phyloP scores from a whole-genome alignment of 2,329 filamentous ascomycete genomes.

The Colletotrichum sp. region DNA sequence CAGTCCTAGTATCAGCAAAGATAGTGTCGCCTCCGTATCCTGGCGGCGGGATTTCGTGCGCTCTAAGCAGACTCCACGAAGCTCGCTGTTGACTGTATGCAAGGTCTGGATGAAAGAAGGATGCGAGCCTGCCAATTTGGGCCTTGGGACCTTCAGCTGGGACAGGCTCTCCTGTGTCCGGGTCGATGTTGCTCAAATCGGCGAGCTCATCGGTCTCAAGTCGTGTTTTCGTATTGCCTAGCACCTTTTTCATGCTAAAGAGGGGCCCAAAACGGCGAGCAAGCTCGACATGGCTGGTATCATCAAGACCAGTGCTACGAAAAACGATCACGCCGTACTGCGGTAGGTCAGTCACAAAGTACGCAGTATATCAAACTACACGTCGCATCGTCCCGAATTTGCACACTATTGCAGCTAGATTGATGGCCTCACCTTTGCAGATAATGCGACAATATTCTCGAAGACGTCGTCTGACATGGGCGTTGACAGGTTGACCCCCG shows the following conservation, averaged over 20 bases:
- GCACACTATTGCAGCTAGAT: no score
- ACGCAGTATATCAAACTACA: not conserved
- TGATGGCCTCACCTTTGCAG: not conserved
- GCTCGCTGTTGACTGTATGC: slow-evolving; percentile 60
- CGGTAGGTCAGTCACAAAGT: not conserved
- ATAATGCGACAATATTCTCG: not conserved
- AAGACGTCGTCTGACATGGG: not conserved
- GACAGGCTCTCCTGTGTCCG: slow-evolving; percentile 27
- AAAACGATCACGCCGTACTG: slow-evolving; percentile 60
- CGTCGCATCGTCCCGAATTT: not conserved
- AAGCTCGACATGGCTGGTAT: slow-evolving; percentile 57
- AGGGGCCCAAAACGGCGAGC: not conserved
- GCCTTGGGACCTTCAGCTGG: slow-evolving; percentile 31
- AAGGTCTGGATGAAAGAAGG: slow-evolving; percentile 60
- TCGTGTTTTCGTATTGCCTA: not conserved
- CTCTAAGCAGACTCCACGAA: slow-evolving; percentile 55
- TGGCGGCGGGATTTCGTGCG: slow-evolving; percentile 51
- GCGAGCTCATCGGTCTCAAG: slow-evolving; percentile 46
- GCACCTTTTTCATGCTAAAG: not conserved
- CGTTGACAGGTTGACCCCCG: not conserved
- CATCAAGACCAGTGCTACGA: slow-evolving; percentile 53
- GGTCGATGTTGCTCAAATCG: slow-evolving; percentile 57
- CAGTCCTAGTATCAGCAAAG: slow-evolving; percentile 57
- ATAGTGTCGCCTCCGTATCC: slow-evolving; percentile 54
- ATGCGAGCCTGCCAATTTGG: slow-evolving; percentile 48